phyloP scores from a whole-genome alignment of 1,284 basidiomycete genomes.

The Fomitiporia mediterranea region DNA sequence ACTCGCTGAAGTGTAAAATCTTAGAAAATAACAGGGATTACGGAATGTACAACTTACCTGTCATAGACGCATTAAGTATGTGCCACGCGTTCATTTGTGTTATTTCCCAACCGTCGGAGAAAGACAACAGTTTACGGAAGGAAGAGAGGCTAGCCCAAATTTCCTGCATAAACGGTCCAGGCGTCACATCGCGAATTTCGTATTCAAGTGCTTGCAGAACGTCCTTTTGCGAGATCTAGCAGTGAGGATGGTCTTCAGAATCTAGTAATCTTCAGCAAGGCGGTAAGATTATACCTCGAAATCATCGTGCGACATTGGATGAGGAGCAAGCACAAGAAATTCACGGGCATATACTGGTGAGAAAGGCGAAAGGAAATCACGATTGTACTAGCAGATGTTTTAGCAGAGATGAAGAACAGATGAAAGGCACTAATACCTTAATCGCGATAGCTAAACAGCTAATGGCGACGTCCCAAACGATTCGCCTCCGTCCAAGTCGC shows the following conservation, averaged over 20 bases:
- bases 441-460: constrained; percentile 20
- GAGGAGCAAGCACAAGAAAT: constrained; percentile 25
- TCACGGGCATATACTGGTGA: constrained; percentile 23
- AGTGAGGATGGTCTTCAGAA: background rate
- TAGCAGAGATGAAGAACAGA: background rate
- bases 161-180: constrained; percentile 53
- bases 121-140: constrained; percentile 39
- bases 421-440: constrained; percentile 3
- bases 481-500: constrained; percentile 14
- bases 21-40: background rate
- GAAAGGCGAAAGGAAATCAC: constrained; percentile 23
- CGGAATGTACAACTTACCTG: constrained; percentile 34
- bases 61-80: constrained; percentile 40
- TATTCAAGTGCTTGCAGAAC: constrained; percentile 46
- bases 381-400: constrained; percentile 25
- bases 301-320: constrained; percentile 25
- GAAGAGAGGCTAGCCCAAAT: constrained; percentile 50
- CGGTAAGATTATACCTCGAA: constrained; percentile 22
- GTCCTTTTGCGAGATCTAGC: constrained; percentile 54
- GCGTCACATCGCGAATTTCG: constrained; percentile 46
- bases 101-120: constrained; percentile 38
- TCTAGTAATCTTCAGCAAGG: background rate
- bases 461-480: constrained; percentile 20
- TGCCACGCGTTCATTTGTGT: constrained; percentile 46
- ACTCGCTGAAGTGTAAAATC: constrained; percentile 34